Percentiles rank a stretch among this genome's conserved stretches.
Evolutionary conservation across 2,329 filamentous ascomycete species (phyloP).

Genomic region (Penicillium expansum): DNA sequence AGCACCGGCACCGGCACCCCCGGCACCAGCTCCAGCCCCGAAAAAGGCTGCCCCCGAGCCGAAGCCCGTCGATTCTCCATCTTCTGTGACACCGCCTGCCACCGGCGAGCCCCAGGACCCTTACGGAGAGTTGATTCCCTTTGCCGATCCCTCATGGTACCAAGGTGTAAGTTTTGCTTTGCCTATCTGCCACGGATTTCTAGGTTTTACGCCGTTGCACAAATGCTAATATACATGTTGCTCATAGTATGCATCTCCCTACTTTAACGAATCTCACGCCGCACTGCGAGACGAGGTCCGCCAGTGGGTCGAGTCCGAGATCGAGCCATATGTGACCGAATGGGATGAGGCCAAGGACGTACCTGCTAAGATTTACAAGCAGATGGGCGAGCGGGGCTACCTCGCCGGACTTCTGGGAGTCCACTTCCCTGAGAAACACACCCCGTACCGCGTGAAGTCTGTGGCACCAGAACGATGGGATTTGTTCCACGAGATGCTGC

Average conservation of each 20-base stretch:
- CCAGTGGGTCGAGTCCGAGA: constrained; percentile 83
- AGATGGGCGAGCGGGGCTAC: constrained; percentile 91
- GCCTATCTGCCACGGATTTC: neutral
- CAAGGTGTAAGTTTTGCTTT: constrained; percentile 67
- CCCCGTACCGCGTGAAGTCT: constrained; percentile 67
- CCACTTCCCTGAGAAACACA: constrained; percentile 71
- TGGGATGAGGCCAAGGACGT: constrained; percentile 97
- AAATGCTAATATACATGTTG: constrained; percentile 12
- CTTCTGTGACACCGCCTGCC: constrained; percentile 48
- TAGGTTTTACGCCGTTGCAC: neutral
- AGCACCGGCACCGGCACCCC: constrained; percentile 23
- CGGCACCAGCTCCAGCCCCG: constrained; percentile 44
- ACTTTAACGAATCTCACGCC: constrained; percentile 92
- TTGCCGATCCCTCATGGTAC: constrained; percentile 91
- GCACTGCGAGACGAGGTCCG: constrained; percentile 87
- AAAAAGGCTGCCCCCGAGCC: constrained; percentile 54
- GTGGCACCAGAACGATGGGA: constrained; percentile 92
- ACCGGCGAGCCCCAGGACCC: constrained; percentile 74
- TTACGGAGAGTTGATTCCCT: constrained; percentile 84
- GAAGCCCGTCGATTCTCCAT: constrained; percentile 48
- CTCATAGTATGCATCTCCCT: constrained; percentile 83
- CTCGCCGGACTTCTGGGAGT: constrained; percentile 84
- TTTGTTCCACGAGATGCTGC: constrained; percentile 93
- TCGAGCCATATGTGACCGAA: constrained; percentile 88
- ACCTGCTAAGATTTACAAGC: constrained; percentile 85